A percentile compares a stretch with the other conserved stretches of the same genome.
Evolutionary conservation across 257 asterid species (phyloP).

Genomic region (Schizonepeta tenuifolia): DNA sequence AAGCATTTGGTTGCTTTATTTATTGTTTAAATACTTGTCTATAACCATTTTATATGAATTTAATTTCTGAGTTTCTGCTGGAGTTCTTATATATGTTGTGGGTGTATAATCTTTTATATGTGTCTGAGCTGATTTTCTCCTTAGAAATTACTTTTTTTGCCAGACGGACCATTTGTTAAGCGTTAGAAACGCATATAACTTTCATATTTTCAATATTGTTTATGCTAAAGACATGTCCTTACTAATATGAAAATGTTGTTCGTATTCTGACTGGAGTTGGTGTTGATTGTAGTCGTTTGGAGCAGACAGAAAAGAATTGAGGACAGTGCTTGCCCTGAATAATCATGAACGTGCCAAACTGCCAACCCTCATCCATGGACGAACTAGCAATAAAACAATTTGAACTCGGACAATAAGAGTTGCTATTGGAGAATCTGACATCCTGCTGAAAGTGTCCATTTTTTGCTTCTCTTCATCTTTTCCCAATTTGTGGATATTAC

Average conservation of each 20-base stretch:
- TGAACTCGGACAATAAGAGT: constrained; percentile 36
- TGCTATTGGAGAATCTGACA: constrained; percentile 33
- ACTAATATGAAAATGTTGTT: no score
- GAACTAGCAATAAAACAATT: constrained; percentile 40
- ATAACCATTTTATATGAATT: neutral
- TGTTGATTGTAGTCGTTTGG: constrained; percentile 70
- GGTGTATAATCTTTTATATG: neutral
- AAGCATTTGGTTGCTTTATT: neutral
- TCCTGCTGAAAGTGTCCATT: constrained; percentile 25
- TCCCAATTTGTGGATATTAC: constrained; percentile 32
- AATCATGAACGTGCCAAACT: neutral
- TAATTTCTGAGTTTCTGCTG: constrained; percentile 2
- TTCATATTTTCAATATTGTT: no score
- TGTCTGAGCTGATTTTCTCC: neutral
- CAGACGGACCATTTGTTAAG: neutral
- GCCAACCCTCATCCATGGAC: constrained; percentile 18
- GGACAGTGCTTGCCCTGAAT: constrained; percentile 81
- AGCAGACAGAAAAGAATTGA: constrained; percentile 84
- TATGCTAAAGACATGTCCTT: no score
- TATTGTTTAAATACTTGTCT: neutral
- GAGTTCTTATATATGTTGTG: constrained; percentile 2
- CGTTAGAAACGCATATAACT: neutral
- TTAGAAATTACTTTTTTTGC: neutral
- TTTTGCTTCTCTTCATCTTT: neutral
- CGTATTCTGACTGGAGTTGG: constrained; percentile 21